A percentile compares a stretch with the other conserved stretches of the same genome.
Conservation (phyloP, 2,329 filamentous ascomycete genomes). For the Fusarium sp. region DNA sequence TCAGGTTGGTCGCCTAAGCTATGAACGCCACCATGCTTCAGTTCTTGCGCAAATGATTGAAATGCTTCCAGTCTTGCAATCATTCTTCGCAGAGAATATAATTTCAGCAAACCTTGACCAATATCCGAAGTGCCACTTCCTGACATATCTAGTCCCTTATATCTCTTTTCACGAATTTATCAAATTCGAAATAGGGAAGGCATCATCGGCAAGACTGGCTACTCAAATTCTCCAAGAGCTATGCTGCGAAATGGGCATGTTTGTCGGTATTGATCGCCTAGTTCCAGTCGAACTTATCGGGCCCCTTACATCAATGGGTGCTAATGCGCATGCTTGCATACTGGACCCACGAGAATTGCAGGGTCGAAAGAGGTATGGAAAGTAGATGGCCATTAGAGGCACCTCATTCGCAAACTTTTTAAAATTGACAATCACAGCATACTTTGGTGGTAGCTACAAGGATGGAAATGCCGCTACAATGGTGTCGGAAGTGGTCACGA, state of each 20-base stretch:
- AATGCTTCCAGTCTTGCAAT: not conserved
- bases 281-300: fast-evolving
- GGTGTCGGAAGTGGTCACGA: fast-evolving
- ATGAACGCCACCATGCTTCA: fast-evolving
- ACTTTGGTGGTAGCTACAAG: fast-evolving
- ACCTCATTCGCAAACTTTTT: not conserved
- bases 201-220: not conserved
- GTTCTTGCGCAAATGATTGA: fast-evolving
- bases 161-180: not conserved
- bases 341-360: fast-evolving
- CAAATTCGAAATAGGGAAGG: not conserved
- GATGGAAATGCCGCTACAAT: fast-evolving
- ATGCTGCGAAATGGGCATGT: not conserved
- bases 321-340: not conserved
- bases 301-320: not conserved
- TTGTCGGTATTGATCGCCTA: fast-evolving
- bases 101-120: fast-evolving
- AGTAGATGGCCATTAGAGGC: fast-evolving
- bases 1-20: fast-evolving
- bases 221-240: not conserved
- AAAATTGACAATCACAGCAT: fast-evolving
- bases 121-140: fast-evolving
- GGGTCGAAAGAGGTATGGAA: fast-evolving
- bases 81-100: not conserved
- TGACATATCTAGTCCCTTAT: not conserved